A percentile compares a stretch with the other conserved stretches of the same genome.
Conservation (phyloP, 345 rosid genomes). For the Rubroshorea leprosula region DNA sequence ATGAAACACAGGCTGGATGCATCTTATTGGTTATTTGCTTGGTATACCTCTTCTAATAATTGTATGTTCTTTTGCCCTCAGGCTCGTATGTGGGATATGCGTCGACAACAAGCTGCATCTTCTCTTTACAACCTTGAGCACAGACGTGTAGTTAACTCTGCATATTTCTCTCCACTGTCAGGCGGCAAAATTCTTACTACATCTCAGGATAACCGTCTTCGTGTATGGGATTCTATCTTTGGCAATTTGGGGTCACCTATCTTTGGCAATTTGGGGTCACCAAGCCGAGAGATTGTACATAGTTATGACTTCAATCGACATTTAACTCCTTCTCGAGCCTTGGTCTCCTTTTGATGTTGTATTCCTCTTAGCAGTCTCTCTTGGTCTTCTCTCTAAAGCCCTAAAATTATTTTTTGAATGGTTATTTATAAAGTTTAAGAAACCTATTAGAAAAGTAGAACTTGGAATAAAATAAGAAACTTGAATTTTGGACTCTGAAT, state of each 20-base stretch:
- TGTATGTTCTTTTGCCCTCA: constrained; percentile 29
- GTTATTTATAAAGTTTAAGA: too few species aligned
- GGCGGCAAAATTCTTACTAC: constrained; percentile 89
- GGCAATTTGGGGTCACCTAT: too few species aligned
- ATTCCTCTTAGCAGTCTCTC: too few species aligned
- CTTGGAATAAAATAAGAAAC: too few species aligned
- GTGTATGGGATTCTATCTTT: constrained; percentile 93
- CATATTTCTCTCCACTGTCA: constrained; percentile 77
- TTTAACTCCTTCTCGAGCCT: constrained; percentile 88
- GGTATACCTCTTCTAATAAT: not conserved
- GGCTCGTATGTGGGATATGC: constrained; percentile 98
- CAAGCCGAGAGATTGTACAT: constrained; percentile 97
- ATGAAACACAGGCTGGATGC: too few species aligned
- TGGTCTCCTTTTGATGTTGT: too few species aligned
- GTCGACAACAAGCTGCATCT: constrained; percentile 54
- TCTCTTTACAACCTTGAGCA: constrained; percentile 61
- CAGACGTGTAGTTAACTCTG: constrained; percentile 90
- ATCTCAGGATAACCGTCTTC: constrained; percentile 83
- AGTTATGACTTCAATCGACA: constrained; percentile 96
- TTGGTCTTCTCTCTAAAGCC: too few species aligned
- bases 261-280: constrained; percentile 65
- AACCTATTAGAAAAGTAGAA: too few species aligned
- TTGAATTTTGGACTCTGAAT: too few species aligned
- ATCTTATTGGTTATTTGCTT: not conserved
- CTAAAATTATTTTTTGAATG: too few species aligned